phyloP scores from a whole-genome alignment of 805 yeast genomes.

The Metschnikowia lachancei region DNA sequence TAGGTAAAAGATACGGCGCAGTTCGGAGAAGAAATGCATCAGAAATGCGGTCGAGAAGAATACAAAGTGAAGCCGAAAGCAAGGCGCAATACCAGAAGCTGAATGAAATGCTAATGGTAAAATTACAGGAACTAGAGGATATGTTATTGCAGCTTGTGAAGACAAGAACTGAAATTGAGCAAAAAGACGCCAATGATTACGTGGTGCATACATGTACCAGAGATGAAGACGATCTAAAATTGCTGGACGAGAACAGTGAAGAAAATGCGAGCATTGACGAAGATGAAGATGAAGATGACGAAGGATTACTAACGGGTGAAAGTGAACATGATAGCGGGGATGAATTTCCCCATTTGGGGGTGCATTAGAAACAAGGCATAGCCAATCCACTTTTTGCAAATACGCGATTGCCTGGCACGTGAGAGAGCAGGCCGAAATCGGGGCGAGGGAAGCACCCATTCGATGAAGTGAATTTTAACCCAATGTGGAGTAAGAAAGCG shows the following conservation, averaged over 20 bases:
- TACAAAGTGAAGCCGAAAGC: constrained; percentile 1
- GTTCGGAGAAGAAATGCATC: constrained; percentile 8
- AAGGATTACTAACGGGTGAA: background rate
- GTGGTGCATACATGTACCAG: constrained; percentile 9
- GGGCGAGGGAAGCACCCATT: background rate
- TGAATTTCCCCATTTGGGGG: background rate
- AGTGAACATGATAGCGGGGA: background rate
- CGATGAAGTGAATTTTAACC: constrained; percentile 6
- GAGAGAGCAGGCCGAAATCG: background rate
- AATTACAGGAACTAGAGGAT: constrained; percentile 7
- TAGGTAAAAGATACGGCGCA: constrained; percentile 29
- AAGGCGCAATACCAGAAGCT: background rate
- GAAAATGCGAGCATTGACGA: background rate
- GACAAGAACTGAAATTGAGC: background rate
- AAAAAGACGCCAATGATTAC: constrained; percentile 3
- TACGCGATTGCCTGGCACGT: background rate
- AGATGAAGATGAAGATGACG: background rate
- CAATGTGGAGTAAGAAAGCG: constrained; percentile 5
- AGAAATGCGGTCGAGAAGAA: constrained; percentile 4
- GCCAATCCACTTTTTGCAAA: background rate
- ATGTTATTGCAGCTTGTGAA: constrained; percentile 4
- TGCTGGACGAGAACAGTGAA: background rate
- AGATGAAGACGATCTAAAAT: background rate
- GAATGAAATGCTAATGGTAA: constrained; percentile 11
- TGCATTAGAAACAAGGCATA: background rate